Conservation (phyloP, 495 filamentous ascomycete genomes). For the Neurospora sp. region DNA sequence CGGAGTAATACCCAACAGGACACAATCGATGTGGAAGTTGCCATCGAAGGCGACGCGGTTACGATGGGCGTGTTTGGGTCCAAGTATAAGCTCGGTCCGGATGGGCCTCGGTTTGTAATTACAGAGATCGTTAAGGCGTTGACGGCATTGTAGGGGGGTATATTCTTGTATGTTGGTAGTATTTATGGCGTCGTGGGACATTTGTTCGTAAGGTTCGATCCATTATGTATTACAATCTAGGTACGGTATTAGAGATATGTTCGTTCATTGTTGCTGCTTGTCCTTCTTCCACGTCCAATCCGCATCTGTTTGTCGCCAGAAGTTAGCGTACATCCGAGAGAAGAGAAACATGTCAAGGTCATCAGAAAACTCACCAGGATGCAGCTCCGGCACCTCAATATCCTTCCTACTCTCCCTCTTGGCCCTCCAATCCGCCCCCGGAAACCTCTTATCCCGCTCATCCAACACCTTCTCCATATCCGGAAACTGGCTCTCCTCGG, state of each 20-base stretch:
- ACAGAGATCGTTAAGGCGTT: not conserved
- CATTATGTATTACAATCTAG: not conserved
- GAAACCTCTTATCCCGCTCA: slow-evolving; percentile 56
- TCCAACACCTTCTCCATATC: slow-evolving; percentile 49
- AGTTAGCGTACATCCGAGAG: not conserved
- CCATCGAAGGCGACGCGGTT: slow-evolving; percentile 31
- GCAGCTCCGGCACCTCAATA: slow-evolving; percentile 48
- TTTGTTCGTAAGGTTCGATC: not conserved
- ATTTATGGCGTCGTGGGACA: not conserved
- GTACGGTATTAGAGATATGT: not conserved
- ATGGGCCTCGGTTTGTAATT: not conserved
- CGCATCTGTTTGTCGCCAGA: slow-evolving; percentile 2
- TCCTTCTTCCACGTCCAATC: slow-evolving; percentile 11
- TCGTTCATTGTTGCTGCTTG: not conserved
- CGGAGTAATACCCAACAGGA: slow-evolving; percentile 27
- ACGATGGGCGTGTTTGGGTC: slow-evolving; percentile 46
- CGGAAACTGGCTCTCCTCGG: slow-evolving; percentile 42
- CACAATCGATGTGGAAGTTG: slow-evolving; percentile 45
- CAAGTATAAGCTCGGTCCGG: not conserved
- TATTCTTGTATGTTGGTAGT: not conserved
- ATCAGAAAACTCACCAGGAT: slow-evolving; percentile 34
- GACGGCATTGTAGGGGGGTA: not conserved
- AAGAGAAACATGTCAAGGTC: not conserved
- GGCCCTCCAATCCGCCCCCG: slow-evolving; percentile 42
- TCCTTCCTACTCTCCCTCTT: slow-evolving; percentile 55